phyloP scores from a whole-genome alignment of 805 yeast genomes.

The Ogataea parapolymorpha region DNA sequence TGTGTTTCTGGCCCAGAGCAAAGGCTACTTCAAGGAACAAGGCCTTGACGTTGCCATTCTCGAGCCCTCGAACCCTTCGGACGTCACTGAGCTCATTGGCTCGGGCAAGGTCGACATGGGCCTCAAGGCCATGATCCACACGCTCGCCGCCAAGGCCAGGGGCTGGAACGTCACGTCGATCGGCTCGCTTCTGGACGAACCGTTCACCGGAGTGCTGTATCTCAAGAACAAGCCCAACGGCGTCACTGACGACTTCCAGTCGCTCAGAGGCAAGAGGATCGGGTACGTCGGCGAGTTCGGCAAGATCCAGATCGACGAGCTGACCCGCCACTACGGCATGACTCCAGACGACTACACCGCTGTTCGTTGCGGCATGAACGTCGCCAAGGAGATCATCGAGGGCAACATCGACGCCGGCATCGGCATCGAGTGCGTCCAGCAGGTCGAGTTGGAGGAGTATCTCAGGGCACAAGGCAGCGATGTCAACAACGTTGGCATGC shows the following conservation, averaged over 20 bases:
- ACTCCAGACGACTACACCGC: conserved; percentile 54
- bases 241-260: conserved; percentile 47
- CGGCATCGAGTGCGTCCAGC: conserved; percentile 59
- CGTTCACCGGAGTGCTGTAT: conserved; percentile 54
- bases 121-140: conserved; percentile 57
- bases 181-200: conserved; percentile 54
- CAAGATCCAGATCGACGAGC: conserved; percentile 54
- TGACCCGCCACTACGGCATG: conserved; percentile 55
- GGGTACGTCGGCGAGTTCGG: conserved; percentile 62
- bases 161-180: conserved; percentile 56
- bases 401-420: conserved; percentile 57
- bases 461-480: conserved; percentile 42
- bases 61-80: conserved; percentile 57
- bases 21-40: conserved; percentile 48
- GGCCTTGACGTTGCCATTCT: conserved; percentile 50
- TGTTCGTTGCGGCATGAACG: conserved; percentile 59
- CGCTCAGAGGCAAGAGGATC: conserved; percentile 50
- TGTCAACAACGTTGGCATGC: conserved; percentile 47
- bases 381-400: conserved; percentile 51
- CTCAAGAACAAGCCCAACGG: conserved; percentile 42
- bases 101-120: conserved; percentile 59
- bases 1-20: conserved; percentile 45
- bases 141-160: conserved; percentile 57
- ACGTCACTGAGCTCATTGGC: conserved; percentile 55
- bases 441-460: conserved; percentile 54